These are phyloP conservation scores for Xylariaceae sp. DNA, from an alignment of 2,329 filamentous ascomycete genomes.

Conservation along the genomic window DNA sequence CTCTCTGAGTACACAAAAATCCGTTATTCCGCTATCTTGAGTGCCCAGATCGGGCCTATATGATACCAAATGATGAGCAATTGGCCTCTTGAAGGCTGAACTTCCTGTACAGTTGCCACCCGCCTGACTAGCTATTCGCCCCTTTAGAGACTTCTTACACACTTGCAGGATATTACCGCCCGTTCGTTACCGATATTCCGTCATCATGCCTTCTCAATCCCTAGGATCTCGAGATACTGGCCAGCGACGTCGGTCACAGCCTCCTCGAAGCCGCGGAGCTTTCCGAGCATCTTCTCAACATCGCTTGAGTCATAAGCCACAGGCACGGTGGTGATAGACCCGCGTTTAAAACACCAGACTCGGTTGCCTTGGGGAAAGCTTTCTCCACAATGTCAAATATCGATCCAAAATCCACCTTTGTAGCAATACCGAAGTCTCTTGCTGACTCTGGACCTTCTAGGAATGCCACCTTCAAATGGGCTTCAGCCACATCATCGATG, in stretches of 20 bases:
- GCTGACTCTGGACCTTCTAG: slow-evolving; percentile 1
- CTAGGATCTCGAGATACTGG: slow-evolving; percentile 23
- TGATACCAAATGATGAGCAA: no score
- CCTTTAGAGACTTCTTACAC: no score
- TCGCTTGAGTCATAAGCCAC: slow-evolving; percentile 20
- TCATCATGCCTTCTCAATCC: slow-evolving; percentile 9
- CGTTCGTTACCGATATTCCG: no score
- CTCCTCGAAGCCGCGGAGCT: slow-evolving; percentile 17
- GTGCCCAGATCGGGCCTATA: no score
- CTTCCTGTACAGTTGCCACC: no score
- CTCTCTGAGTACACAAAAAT: no score
- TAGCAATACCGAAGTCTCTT: slow-evolving; percentile 20
- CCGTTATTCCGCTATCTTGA: no score
- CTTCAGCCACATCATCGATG: slow-evolving; percentile 24
- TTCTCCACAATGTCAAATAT: slow-evolving; percentile 22
- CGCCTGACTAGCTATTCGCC: no score
- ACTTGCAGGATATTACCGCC: no score
- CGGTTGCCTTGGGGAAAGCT: slow-evolving; percentile 22
- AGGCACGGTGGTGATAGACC: slow-evolving; percentile 14
- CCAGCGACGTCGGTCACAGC: slow-evolving; percentile 20
- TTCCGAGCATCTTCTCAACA: slow-evolving; percentile 14
- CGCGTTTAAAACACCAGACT: slow-evolving; percentile 23
- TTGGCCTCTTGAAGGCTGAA: no score
- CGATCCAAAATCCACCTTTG: slow-evolving; percentile 17
- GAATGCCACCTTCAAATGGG: slow-evolving; percentile 19